Base-by-base conservation (phyloP, 2,329 filamentous ascomycete species). In the Nemania sp. region DNA sequence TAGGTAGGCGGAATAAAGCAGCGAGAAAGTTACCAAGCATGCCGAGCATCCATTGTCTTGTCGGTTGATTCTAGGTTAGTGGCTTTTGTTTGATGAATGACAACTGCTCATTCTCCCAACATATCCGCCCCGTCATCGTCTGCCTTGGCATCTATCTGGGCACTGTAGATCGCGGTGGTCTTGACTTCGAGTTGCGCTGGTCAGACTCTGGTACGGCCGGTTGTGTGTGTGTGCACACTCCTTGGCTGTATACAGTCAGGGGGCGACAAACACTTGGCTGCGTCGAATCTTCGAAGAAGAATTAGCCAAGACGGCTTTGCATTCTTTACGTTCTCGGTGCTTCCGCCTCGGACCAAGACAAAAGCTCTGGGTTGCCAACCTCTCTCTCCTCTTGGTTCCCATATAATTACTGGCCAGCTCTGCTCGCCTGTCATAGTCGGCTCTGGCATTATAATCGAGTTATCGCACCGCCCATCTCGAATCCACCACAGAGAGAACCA, bases 201-300 rank as follows among this genome's bases (percentile, higher is more conserved):
- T 57, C 43, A 47, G 18, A 29, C 25, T 20, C 25, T 10, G 35
- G 25, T 45, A 47, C 42, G 5, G 32, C 37, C 54, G 42, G 48
- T 43, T 54, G 63, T 65, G 63, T 57, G 63, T 63, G 11, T 11
- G 10, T 39, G 12, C 35, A 3, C 59, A 54, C 53, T 59, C 59
- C 54, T 40, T 34, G 56, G 55, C 13, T 39, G 46, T 46, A 29
- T 37, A 53, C 32, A 54, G 13, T 25, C 59, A 55, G 35, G 59
- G 59, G 48, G 29, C 29, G 35, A 20, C 56, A 53, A 15, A 53
- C 56, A 64, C 59, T 62, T 66, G 63, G 60, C 70, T 70, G 69
- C 68, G 69, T 58, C 65, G 68, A 70, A 70, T 52, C 62, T 70
- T 71, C 67, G 64, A 66, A 66, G 66, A 69, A 71, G 65, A 57